Evolutionary conservation across 1,284 basidiomycete species (phyloP).

Genomic region (Sanghuangporus weigelae): DNA sequence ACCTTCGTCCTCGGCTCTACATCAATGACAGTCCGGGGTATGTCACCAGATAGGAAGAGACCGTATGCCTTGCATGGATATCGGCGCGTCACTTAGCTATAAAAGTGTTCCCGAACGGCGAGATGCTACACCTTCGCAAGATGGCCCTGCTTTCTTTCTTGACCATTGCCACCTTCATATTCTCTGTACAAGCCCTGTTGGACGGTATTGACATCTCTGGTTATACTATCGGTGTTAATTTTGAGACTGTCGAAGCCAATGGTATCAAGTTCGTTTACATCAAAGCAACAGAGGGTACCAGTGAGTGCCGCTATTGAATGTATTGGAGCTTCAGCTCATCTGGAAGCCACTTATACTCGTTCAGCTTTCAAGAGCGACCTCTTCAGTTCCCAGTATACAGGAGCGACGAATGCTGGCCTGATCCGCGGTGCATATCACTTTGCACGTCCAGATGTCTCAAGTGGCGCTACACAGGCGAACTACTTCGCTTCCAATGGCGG

Average conservation of each 20-base stretch:
- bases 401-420: constrained; percentile 49
- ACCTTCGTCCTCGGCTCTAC: neutral
- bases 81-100: neutral
- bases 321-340: constrained; percentile 1
- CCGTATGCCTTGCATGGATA: neutral
- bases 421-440: constrained; percentile 61
- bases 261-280: constrained; percentile 59
- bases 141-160: neutral
- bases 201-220: constrained; percentile 53
- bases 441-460: constrained; percentile 46
- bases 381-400: constrained; percentile 42
- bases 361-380: constrained; percentile 35
- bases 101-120: neutral
- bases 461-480: constrained; percentile 54
- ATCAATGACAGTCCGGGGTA: neutral
- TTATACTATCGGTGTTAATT: constrained; percentile 50
- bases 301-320: constrained; percentile 26
- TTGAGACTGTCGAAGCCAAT: constrained; percentile 48
- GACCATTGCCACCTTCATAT: neutral
- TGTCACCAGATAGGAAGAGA: neutral
- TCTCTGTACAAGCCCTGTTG: constrained; percentile 31
- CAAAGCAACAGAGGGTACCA: constrained; percentile 67
- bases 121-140: neutral
- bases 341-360: constrained; percentile 5
- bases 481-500: constrained; percentile 61